Base-by-base conservation (phyloP, 2,329 filamentous ascomycete genomes). In the Exophiala sp. region DNA sequence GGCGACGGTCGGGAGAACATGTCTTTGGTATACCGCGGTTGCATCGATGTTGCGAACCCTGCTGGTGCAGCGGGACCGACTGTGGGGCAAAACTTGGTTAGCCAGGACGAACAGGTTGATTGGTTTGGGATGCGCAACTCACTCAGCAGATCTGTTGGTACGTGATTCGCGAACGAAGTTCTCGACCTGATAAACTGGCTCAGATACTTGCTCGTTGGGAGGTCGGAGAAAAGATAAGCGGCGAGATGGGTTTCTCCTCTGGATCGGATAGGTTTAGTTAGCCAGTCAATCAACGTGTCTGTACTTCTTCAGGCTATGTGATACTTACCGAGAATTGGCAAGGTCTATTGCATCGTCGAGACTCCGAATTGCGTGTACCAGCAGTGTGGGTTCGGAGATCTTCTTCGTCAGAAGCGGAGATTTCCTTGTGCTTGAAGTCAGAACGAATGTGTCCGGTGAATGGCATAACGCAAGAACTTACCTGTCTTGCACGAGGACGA, bases 281-380 rank as follows among this genome's bases (percentile, higher is more conserved):
- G 24, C 7, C 24, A 29, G 24, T 29, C 24, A 29, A 29, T 29
- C 5, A 29, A 29, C 24, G 24, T 29, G 3, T 29, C 24, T 29
- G 4, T 3, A 29, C 24, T 8, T 29, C 24, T 3, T 8, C 5
- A 29, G 24, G 7, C 5, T 29, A 29, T 29, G 5, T 5, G 10
- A 38, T 16, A 12, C 5, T 9, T 38, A 38, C 35, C 35, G 14
- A 12, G 35, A 38, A 38, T 38, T 38, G 14, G 3, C 14, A 12
- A 38, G 35, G 14, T 38, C 35, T 10, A 50, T 60, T 2, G 59
- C 43, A 11, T 38, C 35, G 8, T 35, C 36, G 3, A 16, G 20
- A 34, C 35, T 21, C 41, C n/a, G 20, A 5, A 48, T 44, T 14
- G 12, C 11, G 14, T 38, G 35, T 12, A 38, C 10, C 35, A 38